A percentile compares a stretch with the other conserved stretches of the same genome.
phyloP scores from a whole-genome alignment of 768 basidiomycete genomes.

The Mycena albidolilacea region DNA sequence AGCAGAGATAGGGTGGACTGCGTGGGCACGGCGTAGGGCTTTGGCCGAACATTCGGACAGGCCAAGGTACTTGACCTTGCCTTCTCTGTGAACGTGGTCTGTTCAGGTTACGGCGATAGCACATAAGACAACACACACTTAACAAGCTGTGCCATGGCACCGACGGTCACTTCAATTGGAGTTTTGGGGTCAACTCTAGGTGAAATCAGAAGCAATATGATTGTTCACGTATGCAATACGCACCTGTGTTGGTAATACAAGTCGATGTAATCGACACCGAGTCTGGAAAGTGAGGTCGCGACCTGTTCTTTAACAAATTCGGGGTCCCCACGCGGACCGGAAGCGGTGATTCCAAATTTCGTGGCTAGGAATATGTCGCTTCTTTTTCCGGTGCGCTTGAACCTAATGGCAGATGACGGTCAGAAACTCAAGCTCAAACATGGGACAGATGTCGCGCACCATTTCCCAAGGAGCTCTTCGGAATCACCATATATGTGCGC shows the following conservation, averaged over 20 bases:
- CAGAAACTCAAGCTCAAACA: not conserved
- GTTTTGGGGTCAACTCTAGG: conserved; percentile 42
- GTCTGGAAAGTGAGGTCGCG: conserved; percentile 50
- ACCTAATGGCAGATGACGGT: conserved; percentile 48
- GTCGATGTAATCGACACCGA: conserved; percentile 51
- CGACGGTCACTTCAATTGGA: conserved; percentile 52
- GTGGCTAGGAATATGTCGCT: conserved; percentile 69
- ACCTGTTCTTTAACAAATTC: conserved; percentile 53
- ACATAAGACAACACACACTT: conserved; percentile 48
- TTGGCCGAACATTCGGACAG: conserved; percentile 63
- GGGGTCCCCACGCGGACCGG: conserved; percentile 50
- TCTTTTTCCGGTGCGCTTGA: conserved; percentile 62
- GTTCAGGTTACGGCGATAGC: conserved; percentile 22
- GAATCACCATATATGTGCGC: conserved; percentile 32
- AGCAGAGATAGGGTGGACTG: conserved; percentile 61
- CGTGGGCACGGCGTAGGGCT: conserved; percentile 64
- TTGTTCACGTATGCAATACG: not conserved
- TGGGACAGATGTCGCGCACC: conserved; percentile 9
- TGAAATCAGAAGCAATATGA: not conserved
- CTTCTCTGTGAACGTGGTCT: conserved; percentile 45
- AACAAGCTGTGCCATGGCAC: conserved; percentile 54
- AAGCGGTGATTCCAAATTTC: conserved; percentile 59
- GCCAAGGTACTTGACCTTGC: conserved; percentile 66
- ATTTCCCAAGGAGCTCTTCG: conserved; percentile 36
- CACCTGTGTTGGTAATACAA: conserved; percentile 55